Evolutionary conservation across 805 yeast genomes (phyloP).

Genomic region (Candida nemodendra): DNA sequence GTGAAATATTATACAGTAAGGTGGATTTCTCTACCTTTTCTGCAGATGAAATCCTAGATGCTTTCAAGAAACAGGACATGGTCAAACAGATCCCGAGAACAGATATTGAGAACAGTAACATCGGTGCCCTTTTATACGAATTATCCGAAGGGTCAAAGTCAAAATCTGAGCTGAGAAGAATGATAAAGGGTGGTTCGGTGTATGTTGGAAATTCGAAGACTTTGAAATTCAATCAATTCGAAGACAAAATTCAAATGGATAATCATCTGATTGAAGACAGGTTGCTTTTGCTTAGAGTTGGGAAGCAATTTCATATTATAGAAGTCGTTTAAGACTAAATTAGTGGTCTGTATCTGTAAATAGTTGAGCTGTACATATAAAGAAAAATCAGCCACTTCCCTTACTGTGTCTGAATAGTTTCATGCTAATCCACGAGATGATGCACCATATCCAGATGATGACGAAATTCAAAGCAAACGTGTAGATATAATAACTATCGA

Average conservation of each 20-base stretch:
- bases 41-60: conserved; percentile 49
- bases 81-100: conserved; percentile 36
- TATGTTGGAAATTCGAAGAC: conserved; percentile 61
- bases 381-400: conserved; percentile 43
- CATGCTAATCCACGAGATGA: conserved; percentile 75
- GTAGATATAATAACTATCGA: conserved; percentile 32
- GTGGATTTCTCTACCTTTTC: conserved; percentile 35
- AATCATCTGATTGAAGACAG: conserved; percentile 56
- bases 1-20: conserved; percentile 57
- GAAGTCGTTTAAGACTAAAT: conserved; percentile 29
- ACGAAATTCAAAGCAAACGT: conserved; percentile 32
- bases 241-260: conserved; percentile 43
- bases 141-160: conserved; percentile 48
- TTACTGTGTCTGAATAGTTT: conserved; percentile 78
- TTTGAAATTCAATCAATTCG: conserved; percentile 46
- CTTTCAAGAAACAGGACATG: conserved; percentile 60
- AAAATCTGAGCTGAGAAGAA: conserved; percentile 37
- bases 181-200: conserved; percentile 69
- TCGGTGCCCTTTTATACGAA: conserved; percentile 52
- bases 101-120: conserved; percentile 34
- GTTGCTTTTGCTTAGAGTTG: conserved; percentile 66
- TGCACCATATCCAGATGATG: conserved; percentile 65
- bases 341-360: background rate
- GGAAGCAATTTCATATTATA: conserved; percentile 69
- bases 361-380: conserved; percentile 9